A percentile compares a stretch with the other conserved stretches of the same genome.
Evolutionary conservation across 1,284 basidiomycete genomes (phyloP).

Genomic region (Tetrapyrgos nigripes): DNA sequence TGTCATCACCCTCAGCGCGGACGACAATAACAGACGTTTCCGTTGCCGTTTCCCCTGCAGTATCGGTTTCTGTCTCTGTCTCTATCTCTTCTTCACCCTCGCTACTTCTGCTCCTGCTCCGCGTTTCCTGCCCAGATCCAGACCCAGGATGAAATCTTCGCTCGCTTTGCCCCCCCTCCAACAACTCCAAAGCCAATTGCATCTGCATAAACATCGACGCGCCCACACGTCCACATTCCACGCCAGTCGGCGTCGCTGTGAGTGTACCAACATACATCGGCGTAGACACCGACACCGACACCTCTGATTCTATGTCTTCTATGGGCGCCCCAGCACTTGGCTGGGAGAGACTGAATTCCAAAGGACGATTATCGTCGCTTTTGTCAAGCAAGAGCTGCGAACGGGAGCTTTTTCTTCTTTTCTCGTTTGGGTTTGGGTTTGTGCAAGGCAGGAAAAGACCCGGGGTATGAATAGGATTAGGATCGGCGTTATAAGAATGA

Average conservation of each 20-base stretch:
- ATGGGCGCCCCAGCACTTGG: neutral
- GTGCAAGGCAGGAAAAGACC: neutral
- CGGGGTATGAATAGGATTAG: neutral
- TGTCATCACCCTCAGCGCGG: too few relatives aligned
- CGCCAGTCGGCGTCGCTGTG: too few relatives aligned
- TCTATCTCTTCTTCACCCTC: too few relatives aligned
- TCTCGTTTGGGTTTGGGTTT: neutral
- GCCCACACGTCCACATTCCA: neutral
- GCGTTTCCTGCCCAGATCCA: too few relatives aligned
- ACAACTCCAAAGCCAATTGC: neutral
- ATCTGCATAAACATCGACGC: neutral
- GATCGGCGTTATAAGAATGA: neutral
- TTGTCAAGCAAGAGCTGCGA: too few relatives aligned
- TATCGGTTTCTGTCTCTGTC: too few relatives aligned
- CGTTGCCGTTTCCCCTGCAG: too few relatives aligned
- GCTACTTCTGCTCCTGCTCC: too few relatives aligned
- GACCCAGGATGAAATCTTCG: too few relatives aligned
- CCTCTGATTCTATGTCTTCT: neutral
- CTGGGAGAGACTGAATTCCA: neutral
- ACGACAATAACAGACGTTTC: too few relatives aligned
- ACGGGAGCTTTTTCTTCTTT: neutral
- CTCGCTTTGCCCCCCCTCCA: neutral
- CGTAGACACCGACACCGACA: neutral
- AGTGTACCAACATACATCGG: neutral
- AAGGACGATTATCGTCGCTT: neutral